These are phyloP conservation scores for Jaapia argillacea DNA, from an alignment of 768 basidiomycete species.

Conservation along the genomic window DNA sequence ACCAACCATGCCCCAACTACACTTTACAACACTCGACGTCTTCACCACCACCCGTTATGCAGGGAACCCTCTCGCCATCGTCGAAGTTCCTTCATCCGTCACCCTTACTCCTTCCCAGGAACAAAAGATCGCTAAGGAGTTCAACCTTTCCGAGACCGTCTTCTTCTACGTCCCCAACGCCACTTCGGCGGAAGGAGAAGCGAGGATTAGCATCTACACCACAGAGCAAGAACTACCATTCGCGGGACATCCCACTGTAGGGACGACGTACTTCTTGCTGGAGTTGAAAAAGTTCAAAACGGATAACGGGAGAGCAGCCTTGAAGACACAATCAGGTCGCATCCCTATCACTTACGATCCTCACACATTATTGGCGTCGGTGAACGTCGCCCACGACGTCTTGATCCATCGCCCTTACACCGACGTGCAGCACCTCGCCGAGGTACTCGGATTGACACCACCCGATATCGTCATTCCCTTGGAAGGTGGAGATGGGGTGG, in stretches of 20 bases:
- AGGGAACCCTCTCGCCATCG: slow-evolving; percentile 37
- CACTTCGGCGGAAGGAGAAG: background rate
- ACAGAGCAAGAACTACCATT: background rate
- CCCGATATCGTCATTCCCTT: background rate
- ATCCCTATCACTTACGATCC: background rate
- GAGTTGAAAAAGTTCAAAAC: background rate
- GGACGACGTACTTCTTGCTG: background rate
- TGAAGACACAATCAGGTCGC: background rate
- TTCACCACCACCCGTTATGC: slow-evolving; percentile 30
- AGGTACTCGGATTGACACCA: background rate
- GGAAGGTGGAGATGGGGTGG: background rate
- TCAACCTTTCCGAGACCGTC: slow-evolving; percentile 40
- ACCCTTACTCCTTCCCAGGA: slow-evolving; percentile 27
- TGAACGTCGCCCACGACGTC: background rate
- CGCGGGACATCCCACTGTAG: background rate
- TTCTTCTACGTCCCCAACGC: slow-evolving; percentile 25
- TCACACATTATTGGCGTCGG: background rate
- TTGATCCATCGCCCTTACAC: background rate
- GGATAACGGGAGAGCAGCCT: background rate
- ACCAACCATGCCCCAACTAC: too few species aligned
- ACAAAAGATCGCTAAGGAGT: slow-evolving; percentile 34
- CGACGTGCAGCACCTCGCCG: background rate
- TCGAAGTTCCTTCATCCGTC: slow-evolving; percentile 21
- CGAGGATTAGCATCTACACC: background rate
- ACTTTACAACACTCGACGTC: slow-evolving; percentile 29